phyloP scores from a whole-genome alignment of 345 rosid species.

The Barbarea vulgaris region DNA sequence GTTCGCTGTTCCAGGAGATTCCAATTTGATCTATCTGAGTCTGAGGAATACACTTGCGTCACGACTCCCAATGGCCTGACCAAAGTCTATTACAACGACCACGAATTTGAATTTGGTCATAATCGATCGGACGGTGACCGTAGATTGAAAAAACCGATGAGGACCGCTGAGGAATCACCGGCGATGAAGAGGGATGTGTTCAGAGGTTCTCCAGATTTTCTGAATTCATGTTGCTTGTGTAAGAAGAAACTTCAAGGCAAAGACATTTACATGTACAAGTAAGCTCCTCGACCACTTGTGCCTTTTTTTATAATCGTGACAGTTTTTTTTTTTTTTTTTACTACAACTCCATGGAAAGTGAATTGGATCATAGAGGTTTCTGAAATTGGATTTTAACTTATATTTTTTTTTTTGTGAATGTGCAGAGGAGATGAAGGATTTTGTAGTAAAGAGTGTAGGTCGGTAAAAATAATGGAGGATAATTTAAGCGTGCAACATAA shows the following conservation, averaged over 20 bases:
- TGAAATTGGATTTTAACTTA: neutral
- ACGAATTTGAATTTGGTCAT: conserved; percentile 29
- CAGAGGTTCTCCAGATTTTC: conserved; percentile 47
- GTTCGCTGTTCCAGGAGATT: conserved; percentile 33
- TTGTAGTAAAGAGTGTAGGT: conserved; percentile 77
- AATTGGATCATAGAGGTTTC: neutral
- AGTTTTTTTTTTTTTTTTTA: neutral
- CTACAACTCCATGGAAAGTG: neutral
- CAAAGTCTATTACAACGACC: conserved; percentile 47
- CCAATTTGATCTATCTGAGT: conserved; percentile 38
- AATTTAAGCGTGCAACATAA: conserved; percentile 51
- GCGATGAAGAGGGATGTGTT: conserved; percentile 7
- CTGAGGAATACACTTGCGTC: conserved; percentile 69
- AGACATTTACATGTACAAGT: conserved; percentile 93
- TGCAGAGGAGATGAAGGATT: conserved; percentile 79
- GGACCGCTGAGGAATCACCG: conserved; percentile 22
- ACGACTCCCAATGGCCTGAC: conserved; percentile 50
- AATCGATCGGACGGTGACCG: neutral
- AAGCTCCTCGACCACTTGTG: conserved; percentile 24
- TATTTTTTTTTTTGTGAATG: neutral
- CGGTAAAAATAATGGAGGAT: conserved; percentile 59
- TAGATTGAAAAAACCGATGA: neutral
- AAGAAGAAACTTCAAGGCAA: conserved; percentile 66
- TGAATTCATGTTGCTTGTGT: conserved; percentile 66
- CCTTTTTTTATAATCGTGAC: neutral